Evolutionary conservation across 371 early-diverging fungal species (phyloP), one percentile per base, ranked within the genome.

Genomic region (Blakeslea trispora): DNA sequence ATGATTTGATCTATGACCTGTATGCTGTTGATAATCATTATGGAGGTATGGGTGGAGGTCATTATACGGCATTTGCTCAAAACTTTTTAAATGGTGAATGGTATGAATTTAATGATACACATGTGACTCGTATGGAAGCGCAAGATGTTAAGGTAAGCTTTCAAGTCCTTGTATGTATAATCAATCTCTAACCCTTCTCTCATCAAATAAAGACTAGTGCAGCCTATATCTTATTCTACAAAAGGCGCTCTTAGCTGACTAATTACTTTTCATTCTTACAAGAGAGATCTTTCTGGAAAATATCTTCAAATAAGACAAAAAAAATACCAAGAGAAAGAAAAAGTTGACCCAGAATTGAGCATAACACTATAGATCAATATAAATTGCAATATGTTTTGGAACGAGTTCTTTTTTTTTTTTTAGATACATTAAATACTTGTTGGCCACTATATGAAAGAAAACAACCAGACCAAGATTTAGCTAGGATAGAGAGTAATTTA

Each of bases 41-140:
- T 79, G 95, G 95, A 22, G 91, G 92, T 5, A 62, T 94, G 45
- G 93, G 92, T 40, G 95, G 95, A 37, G 97, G 97, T 21, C 97
- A 95, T 57, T 95, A 94, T 66, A 94, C 95, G 31, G 94, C 95
- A 0, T 93, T 85, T 69, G 94, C 92, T 15, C 87, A 85, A 68
- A 94, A 90, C 55, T 68, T 76, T 10, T 59, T 82, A 17, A 73
- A 82, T 49, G 64, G 60, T 14, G 42, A 81, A 17, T 95, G 97
- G 97, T 94, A 89, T 70, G 77, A 89, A 57, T 96, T 91, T 71
- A 90, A 96, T 63, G 95, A 96, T 69, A 82, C 88, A 6, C 82
- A 77, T 35, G 95, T 94, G 9, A 77, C 77, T 21, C 71, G 74
- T 18, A 79, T 88, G 0, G 59, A 69, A n/a, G 78, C 69, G 28